Percentiles rank a stretch among this genome's conserved stretches.
phyloP scores from a whole-genome alignment of 345 rosid species.

The Gossypium ekmanianum region DNA sequence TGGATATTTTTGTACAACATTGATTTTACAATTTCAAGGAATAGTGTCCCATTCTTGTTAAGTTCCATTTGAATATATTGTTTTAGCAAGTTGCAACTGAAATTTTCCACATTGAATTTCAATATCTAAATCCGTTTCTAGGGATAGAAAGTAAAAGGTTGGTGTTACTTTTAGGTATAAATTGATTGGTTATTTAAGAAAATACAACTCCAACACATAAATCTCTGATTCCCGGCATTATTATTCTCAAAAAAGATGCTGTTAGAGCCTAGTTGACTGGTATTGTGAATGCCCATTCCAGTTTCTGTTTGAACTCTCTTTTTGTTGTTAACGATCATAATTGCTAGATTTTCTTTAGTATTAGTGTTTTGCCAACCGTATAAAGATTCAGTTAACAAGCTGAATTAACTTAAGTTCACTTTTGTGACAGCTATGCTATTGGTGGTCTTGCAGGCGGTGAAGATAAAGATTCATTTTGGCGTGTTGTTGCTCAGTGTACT shows the following conservation, averaged over 20 bases:
- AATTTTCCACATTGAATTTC: background rate
- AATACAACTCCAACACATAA: background rate
- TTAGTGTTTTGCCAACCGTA: background rate
- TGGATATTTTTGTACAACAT: background rate
- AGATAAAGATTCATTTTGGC: constrained; percentile 89
- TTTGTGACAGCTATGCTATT: constrained; percentile 72
- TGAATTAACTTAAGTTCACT: constrained; percentile 27
- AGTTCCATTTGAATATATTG: background rate
- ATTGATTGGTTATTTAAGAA: background rate
- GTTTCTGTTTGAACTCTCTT: background rate
- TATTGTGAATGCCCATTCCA: background rate
- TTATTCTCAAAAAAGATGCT: background rate
- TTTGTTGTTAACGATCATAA: background rate
- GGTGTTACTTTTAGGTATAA: background rate
- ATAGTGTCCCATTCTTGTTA: background rate
- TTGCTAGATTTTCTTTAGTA: background rate
- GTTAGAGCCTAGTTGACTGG: background rate
- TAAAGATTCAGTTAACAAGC: constrained; percentile 11
- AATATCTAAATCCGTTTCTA: background rate
- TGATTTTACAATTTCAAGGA: background rate
- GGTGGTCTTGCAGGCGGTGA: constrained; percentile 92
- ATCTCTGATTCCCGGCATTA: background rate
- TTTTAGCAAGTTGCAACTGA: background rate
- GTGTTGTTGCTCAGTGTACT: constrained; percentile 82
- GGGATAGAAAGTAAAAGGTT: background rate